Evolutionary conservation across 345 rosid species (phyloP), one percentile per base, ranked within the genome.

Genomic region (Streptanthus diversifolius): DNA sequence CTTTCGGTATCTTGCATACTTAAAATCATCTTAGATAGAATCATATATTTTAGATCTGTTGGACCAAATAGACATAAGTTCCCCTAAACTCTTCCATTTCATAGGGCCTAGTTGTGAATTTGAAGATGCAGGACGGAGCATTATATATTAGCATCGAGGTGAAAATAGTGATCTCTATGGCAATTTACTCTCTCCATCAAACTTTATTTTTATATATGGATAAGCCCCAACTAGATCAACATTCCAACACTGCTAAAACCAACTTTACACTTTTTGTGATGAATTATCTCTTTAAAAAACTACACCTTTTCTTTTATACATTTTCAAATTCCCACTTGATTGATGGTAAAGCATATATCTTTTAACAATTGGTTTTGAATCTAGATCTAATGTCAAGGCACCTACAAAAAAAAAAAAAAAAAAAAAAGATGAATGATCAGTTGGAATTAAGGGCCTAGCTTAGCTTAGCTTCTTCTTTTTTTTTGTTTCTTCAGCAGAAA

Each of bases 261-360:
- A 30, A 45, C 77, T 73, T 73, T 73, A 14, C 24, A 66, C 60
- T 66, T 65, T 65, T 65, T 45, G 60, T 47, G 10, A 66, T 65
- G 72, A 44, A 25, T 15, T 14, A 33, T 0, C 45, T 55, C 58
- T 64, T 73, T 41, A 2, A 56, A 48, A 47, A 48, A 7, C 35
- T 3, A 54, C 39, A 64, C 48, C 33, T 55, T 51, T 39, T 25
- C 11, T 27, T 47, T 41, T 18, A 36, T 35, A 24, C 27, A 66
- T 36, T 65, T 52, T 65, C 48, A 1, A 56, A 66, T 35, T 36
- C 36, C 25, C 45, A 74, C 52, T 48, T 57, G 67, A 74, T 66
- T 66, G 60, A 66, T 74, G 39, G 7, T 36, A 73, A 65, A 63
- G 51, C 14, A 4, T 73, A 14, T 18, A 37, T 33, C 33, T 66